Conservation (phyloP, 2,329 filamentous ascomycete species). For the Dothideomycetes sp. region DNA sequence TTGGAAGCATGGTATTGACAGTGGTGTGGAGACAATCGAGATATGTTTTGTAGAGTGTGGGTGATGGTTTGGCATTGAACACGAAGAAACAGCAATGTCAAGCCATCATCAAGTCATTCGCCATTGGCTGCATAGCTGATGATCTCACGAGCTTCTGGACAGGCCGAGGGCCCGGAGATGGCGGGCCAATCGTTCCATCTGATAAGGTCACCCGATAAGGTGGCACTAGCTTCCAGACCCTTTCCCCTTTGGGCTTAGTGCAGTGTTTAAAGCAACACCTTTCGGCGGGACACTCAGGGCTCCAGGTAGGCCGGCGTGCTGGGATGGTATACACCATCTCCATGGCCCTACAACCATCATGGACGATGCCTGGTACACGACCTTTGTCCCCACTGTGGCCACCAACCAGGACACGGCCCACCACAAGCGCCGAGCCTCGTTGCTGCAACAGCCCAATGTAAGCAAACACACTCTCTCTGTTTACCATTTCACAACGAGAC, state of each 20-base stretch:
- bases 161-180: neutral
- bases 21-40: neutral
- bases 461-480: slow-evolving; percentile 24
- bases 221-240: neutral
- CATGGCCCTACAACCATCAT: slow-evolving; percentile 14
- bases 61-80: too few species aligned
- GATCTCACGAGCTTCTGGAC: neutral
- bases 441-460: slow-evolving; percentile 47
- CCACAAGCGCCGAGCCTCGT: slow-evolving; percentile 57
- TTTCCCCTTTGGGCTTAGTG: neutral
- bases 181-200: neutral
- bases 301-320: too few species aligned
- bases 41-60: too few species aligned
- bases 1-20: slow-evolving; percentile 3
- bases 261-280: neutral
- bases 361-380: slow-evolving; percentile 72
- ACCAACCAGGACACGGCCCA: slow-evolving; percentile 39
- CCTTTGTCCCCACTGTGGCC: slow-evolving; percentile 54
- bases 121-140: neutral
- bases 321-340: too few species aligned
- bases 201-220: neutral
- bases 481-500: too few species aligned
- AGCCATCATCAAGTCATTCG: neutral
- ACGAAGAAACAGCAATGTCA: neutral
- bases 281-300: neutral